Conservation (phyloP, 2,329 filamentous ascomycete species). For the Arachnomyces sp. region DNA sequence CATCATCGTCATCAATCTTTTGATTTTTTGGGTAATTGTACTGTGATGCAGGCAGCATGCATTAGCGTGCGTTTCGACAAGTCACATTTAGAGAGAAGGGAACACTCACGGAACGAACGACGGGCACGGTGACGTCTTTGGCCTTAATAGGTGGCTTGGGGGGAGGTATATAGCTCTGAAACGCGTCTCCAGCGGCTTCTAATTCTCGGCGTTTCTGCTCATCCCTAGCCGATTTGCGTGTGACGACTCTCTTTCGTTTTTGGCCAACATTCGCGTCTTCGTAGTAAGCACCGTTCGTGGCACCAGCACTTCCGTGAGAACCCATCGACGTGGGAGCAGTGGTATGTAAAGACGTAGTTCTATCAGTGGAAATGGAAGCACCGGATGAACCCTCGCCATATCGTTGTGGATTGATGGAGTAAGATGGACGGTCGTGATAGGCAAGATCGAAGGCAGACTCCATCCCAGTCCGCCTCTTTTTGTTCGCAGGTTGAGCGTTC, state of each 20-base stretch:
- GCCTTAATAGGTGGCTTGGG: conserved; percentile 86
- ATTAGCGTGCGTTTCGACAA: background rate
- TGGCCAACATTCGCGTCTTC: conserved; percentile 65
- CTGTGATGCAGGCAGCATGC: conserved; percentile 22
- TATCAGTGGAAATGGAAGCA: conserved; percentile 72
- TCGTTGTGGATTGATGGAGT: conserved; percentile 66
- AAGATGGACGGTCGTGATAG: conserved; percentile 63
- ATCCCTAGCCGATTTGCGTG: conserved; percentile 71
- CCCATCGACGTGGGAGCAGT: conserved; percentile 83
- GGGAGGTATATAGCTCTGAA: conserved; percentile 75
- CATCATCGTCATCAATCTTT: conserved; percentile 92
- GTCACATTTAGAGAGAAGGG: background rate
- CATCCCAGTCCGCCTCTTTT: conserved; percentile 64
- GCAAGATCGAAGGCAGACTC: conserved; percentile 59
- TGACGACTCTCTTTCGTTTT: conserved; percentile 75
- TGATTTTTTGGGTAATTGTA: conserved; percentile 45
- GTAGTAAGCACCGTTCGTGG: conserved; percentile 54
- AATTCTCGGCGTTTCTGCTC: conserved; percentile 73
- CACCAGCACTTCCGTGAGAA: conserved; percentile 49
- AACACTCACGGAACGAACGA: conserved; percentile 53
- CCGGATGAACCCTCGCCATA: conserved; percentile 59
- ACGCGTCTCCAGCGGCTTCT: conserved; percentile 62
- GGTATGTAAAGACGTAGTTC: conserved; percentile 75
- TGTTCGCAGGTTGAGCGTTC: conserved; percentile 45
- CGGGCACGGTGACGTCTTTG: conserved; percentile 61